A percentile compares a stretch with the other conserved stretches of the same genome.
phyloP scores from a whole-genome alignment of 768 basidiomycete species.

The Russula compacta region DNA sequence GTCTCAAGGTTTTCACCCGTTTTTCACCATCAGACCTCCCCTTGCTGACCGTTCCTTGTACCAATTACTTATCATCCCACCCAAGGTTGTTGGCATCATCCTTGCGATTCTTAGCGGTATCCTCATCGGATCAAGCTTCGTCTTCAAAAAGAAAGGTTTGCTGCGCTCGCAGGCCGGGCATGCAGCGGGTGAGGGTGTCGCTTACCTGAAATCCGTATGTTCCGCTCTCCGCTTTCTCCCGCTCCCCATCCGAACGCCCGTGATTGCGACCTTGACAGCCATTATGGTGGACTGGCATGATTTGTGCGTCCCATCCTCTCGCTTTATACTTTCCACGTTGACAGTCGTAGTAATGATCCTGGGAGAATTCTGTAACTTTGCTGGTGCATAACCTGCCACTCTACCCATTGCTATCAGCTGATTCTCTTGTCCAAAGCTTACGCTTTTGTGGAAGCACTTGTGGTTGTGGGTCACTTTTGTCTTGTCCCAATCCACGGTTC shows the following conservation, averaged over 20 bases:
- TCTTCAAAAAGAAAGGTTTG: conserved; percentile 96
- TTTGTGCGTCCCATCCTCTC: conserved; percentile 38
- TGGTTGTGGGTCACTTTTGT: conserved; percentile 54
- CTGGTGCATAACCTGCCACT: conserved; percentile 41
- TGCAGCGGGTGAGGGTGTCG: conserved; percentile 75
- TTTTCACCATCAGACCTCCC: neutral
- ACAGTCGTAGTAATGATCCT: conserved; percentile 70
- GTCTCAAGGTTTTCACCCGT: conserved; percentile 11
- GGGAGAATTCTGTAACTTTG: conserved; percentile 82
- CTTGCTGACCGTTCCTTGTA: no score
- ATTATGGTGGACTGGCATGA: conserved; percentile 96
- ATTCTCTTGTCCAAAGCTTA: conserved; percentile 42
- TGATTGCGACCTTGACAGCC: conserved; percentile 33
- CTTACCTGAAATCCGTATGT: conserved; percentile 88
- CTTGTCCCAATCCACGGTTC: conserved; percentile 3
- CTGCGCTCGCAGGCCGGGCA: conserved; percentile 75
- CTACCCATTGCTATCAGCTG: conserved; percentile 23
- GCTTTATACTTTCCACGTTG: neutral
- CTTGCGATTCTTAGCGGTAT: conserved; percentile 72
- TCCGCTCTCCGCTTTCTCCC: neutral
- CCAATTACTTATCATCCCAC: neutral
- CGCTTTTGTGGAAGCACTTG: conserved; percentile 85
- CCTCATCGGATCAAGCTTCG: conserved; percentile 88
- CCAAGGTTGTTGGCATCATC: conserved; percentile 69
- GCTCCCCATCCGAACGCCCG: neutral